Base-by-base conservation (phyloP, 306 rosid genomes). In the Arachis stenosperma region DNA sequence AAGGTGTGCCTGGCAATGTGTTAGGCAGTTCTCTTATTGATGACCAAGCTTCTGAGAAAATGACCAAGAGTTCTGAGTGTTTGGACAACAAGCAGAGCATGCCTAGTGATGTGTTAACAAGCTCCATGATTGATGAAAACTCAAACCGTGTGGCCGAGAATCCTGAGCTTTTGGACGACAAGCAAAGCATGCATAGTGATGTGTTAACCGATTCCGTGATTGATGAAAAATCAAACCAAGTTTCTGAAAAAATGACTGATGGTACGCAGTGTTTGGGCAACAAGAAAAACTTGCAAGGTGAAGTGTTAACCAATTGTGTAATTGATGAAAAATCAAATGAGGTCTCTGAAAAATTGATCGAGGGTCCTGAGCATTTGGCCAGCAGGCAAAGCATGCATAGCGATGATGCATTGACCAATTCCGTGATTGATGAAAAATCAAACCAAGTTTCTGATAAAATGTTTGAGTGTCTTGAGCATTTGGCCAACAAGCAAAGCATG, bases 171-270 rank as follows among this genome's bases (percentile, higher is more conserved):
- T 33, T 33, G 37, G 37, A 2, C 3, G 4, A 33, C 37, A 33
- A 33, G 37, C 37, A 33, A 33, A 33, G 37, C 37, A 33, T 33
- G 4, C 37, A 33, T 33, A 4, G 37, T 33, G 4, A 33, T 33
- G 37, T 33, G 4, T 33, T 33, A 33, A 33, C 37, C 37, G 3
- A 2, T 33, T 29, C 37, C 66, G 60, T 33, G 37, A 33, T 33
- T 33, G 37, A 2, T 33, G 37, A 33, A 33, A 33, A 33, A 33
- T 33, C 37, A 33, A 33, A 33, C 4, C 37, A 33, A 43, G 66
- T 73, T 69, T 79, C 83, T 70, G 85, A 65, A 67, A 71, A 51
- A 50, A 62, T 30, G 71, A 59, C 83, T 2, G 77, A 71, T 27
- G 63, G 51, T 72, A 80, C 81, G 81, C 81, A 33, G 37, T 0